phyloP scores from a whole-genome alignment of 2,329 filamentous ascomycete genomes.

The Colletotrichum sp. region DNA sequence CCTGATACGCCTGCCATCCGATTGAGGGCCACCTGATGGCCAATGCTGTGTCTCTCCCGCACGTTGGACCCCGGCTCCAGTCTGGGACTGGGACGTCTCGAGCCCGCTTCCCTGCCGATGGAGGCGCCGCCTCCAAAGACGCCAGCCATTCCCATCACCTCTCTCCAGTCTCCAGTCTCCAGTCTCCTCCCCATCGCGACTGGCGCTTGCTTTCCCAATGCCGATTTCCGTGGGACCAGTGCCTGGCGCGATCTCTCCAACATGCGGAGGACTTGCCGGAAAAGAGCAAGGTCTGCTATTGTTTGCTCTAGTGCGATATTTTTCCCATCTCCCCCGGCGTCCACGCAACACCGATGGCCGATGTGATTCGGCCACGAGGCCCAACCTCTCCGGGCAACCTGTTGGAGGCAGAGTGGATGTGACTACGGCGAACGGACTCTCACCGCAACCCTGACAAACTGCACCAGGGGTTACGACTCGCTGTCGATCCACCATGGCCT shows the following conservation, averaged over 20 bases:
- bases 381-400: background rate
- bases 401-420: background rate
- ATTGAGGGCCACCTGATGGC: background rate
- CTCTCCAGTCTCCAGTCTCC: background rate
- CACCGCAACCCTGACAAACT: background rate
- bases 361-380: background rate
- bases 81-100: background rate
- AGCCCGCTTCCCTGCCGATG: background rate
- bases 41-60: constrained; percentile 3
- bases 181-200: background rate
- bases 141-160: background rate
- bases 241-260: background rate
- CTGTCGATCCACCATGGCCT: background rate
- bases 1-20: background rate
- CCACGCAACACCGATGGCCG: background rate
- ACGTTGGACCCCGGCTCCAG: background rate
- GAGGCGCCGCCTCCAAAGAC: background rate
- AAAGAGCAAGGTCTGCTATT: background rate
- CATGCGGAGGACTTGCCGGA: constrained; percentile 8
- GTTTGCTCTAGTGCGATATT: constrained; percentile 7
- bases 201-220: background rate
- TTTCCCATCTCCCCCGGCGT: background rate
- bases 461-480: background rate
- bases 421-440: background rate
- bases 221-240: background rate